Evolutionary conservation across 2,329 filamentous ascomycete species (phyloP).

Genomic region (Remersonia thermophila): DNA sequence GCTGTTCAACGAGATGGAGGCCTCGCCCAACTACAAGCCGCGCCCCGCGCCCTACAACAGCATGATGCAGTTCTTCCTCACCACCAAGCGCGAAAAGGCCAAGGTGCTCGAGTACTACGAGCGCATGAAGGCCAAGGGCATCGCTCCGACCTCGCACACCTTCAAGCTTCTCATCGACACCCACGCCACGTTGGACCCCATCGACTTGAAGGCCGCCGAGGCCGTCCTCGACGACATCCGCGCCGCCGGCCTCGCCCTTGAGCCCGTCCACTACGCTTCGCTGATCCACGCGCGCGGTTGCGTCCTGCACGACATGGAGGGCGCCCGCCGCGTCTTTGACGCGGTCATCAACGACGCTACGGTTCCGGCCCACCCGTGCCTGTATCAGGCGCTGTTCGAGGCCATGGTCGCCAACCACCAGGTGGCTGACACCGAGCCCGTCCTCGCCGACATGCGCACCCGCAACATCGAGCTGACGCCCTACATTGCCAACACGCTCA

Average conservation of each 20-base stretch:
- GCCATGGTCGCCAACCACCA: conserved; percentile 91
- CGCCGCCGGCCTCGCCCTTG: conserved; percentile 59
- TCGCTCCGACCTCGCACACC: conserved; percentile 86
- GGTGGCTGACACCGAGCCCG: conserved; percentile 60
- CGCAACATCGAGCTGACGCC: conserved; percentile 75
- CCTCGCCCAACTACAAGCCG: conserved; percentile 97
- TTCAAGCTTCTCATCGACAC: conserved; percentile 97
- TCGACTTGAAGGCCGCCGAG: conserved; percentile 80
- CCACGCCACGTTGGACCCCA: conserved; percentile 82
- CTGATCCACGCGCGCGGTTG: conserved; percentile 94
- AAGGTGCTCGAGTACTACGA: conserved; percentile 94
- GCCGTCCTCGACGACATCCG: conserved; percentile 69
- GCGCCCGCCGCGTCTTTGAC: conserved; percentile 72
- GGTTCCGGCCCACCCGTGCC: conserved; percentile 64
- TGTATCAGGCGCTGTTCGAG: conserved; percentile 96
- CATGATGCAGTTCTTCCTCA: conserved; percentile 99
- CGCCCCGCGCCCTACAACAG: conserved; percentile 96
- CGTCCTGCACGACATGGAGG: conserved; percentile 79
- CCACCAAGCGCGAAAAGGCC: conserved; percentile 86
- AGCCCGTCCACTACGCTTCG: conserved; percentile 90
- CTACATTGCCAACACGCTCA: conserved; percentile 96
- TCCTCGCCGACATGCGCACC: conserved; percentile 64
- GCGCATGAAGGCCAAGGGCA: conserved; percentile 78
- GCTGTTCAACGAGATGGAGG: conserved; percentile 98
- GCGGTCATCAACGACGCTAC: conserved; percentile 56